Evolutionary conservation across 768 basidiomycete genomes (phyloP).

Genomic region (Suillus sp.): DNA sequence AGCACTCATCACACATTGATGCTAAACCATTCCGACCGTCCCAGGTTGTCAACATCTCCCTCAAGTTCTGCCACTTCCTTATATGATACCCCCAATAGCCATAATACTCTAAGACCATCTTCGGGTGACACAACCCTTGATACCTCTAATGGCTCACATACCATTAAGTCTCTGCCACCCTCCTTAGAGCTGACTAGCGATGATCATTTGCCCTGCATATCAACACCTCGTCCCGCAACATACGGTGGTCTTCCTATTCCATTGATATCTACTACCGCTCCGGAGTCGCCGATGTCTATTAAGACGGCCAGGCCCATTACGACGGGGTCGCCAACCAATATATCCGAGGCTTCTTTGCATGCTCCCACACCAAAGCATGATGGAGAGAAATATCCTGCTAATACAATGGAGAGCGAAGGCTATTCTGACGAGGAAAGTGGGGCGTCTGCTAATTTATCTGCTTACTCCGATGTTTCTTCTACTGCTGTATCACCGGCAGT

Average conservation of each 20-base stretch:
- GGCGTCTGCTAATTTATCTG: conserved; percentile 24
- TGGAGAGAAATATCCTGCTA: conserved; percentile 26
- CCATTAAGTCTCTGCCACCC: conserved; percentile 29
- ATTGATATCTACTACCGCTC: conserved; percentile 52
- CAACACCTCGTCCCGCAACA: conserved; percentile 23
- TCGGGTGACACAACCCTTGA: conserved; percentile 18
- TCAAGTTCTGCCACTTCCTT: conserved; percentile 44
- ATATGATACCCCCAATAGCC: conserved; percentile 28
- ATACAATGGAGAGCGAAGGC: conserved; percentile 34
- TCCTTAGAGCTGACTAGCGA: conserved; percentile 31
- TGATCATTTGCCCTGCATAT: conserved; percentile 24
- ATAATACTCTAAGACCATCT: conserved; percentile 27
- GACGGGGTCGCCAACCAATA: conserved; percentile 12
- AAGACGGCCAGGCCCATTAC: conserved; percentile 23
- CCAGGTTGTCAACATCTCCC: conserved; percentile 18
- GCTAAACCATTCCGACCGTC: neutral
- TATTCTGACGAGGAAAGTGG: conserved; percentile 38
- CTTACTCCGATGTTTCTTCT: conserved; percentile 39
- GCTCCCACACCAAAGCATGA: conserved; percentile 31
- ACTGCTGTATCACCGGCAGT: conserved; percentile 27
- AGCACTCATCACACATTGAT: neutral
- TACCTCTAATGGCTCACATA: conserved; percentile 26
- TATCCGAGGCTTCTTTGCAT: conserved; percentile 31
- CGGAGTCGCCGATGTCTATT: conserved; percentile 39
- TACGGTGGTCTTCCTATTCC: conserved; percentile 54